Base-by-base conservation (phyloP, 179 eudicot species). In the Sideroxylon spinosum region DNA sequence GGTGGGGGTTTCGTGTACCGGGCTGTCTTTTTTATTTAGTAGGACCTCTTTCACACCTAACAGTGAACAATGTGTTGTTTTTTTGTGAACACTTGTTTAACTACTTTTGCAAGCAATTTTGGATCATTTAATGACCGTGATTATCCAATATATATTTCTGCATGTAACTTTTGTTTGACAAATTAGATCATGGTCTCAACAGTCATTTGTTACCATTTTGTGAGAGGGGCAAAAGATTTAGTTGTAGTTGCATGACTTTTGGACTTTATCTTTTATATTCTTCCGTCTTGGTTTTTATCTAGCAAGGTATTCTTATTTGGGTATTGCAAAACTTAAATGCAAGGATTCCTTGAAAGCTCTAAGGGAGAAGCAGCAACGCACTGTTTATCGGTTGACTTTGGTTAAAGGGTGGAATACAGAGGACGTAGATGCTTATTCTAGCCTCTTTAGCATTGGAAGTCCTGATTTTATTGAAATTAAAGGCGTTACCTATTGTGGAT, bases 351-450 rank as follows among this genome's bases (percentile, higher is more conserved):
- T 96, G 77, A 90, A 82, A 68, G 84, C 95, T 82, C 92, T 96
- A 19, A 87, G 68, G 72, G 95, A 94, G 74, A 92, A 96, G 86
- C 89, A 91, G 81, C 99, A 96, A 80, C 86, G 99, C 75, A 96
- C 99, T 75, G 99, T 96, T 81, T 96, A 96, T 75, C 98, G 99
- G 37, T 81, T 96, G 79, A 96, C 98, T 25, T 85, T 96, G 70
- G 98, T 96, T 29, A 96, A 96, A 81, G 99, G 99, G 63, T 96
- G 99, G 99, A 96, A 96, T 78, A 88, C 92, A 13, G 99, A 96
- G 85, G 99, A 96, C 66, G 76, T 96, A 48, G 97, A 94, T 78
- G 98, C 98, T 26, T 94, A 96, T 89, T 96, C 80, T 81, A 87
- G 84, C 80, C 97, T 96, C 44, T 91, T 96, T 74, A 77, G 83